Base-by-base conservation (phyloP, 495 filamentous ascomycete genomes). In the Neurospora hispaniola region DNA sequence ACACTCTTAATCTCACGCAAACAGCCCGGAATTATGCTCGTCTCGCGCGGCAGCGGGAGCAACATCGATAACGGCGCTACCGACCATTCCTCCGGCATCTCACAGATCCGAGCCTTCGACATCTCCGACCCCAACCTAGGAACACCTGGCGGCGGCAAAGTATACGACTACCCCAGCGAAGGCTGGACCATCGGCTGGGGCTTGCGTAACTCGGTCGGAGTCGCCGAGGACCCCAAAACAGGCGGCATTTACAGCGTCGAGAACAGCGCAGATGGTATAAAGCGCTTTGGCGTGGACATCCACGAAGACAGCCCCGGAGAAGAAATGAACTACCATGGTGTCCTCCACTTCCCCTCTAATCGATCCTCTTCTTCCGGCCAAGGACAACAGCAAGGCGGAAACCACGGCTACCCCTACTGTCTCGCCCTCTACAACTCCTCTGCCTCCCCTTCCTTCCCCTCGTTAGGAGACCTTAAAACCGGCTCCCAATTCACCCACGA, bases 261-360 rank as follows among this genome's bases (percentile, higher is more conserved):
- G 78, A 94, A 94, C 76, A 89, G 86, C 40, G 89, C 86, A 5
- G 91, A 94, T 76, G 70, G 91, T 8, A 82, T 93, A n/a, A 74
- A 71, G 10, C 84, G 91, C 12, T 42, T 48, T 0, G 85, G 85
- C 1, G 73, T 80, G 23, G 90, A 93, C 73, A 86, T 93, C 43
- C 90, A 92, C 75, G 76, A 87, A 48, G 84, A 92, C 46, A 93
- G 93, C 74, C 92, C 92, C 0, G 90, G 88, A 14, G 92, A 93
- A 77, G 90, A 93, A 75, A 79, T 93, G 72, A 94, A 93, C 77
- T 92, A 84, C 79, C 88, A 90, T 16, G 92, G 91, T 2, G 84
- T 85, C 54, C 82, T 92, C 5, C 54, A 7, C 27, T 14, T 66
- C 16, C 54, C 54, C 23, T 14, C 46, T 27, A 84, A 88, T 71